Evolutionary conservation across 2,329 filamentous ascomycete genomes (phyloP).

Genomic region (Colletotrichum aenigma): DNA sequence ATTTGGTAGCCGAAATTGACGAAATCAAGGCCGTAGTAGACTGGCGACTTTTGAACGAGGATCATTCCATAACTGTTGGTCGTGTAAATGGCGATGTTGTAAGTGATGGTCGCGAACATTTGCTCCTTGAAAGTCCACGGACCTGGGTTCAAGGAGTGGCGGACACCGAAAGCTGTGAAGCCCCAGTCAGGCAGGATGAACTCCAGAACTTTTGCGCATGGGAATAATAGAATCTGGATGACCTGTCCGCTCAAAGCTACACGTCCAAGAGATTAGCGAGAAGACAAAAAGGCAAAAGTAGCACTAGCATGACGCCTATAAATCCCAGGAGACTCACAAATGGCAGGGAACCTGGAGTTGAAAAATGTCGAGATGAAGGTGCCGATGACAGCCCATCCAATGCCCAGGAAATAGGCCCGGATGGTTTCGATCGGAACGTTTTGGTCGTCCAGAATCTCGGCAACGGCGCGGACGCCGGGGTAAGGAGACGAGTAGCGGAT

Average conservation of each 20-base stretch:
- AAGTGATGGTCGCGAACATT: conserved; percentile 44
- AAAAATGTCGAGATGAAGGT: conserved; percentile 46
- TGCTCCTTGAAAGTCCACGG: conserved; percentile 48
- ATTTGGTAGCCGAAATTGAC: conserved; percentile 44
- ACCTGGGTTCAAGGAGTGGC: conserved; percentile 42
- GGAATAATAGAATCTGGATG: conserved; percentile 51
- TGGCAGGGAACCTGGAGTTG: conserved; percentile 42
- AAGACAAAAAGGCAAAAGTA: not conserved
- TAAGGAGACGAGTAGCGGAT: conserved; percentile 46
- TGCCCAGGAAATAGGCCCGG: conserved; percentile 45
- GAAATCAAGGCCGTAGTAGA: conserved; percentile 46
- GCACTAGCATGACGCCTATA: not conserved
- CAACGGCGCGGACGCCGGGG: conserved; percentile 45
- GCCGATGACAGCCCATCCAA: conserved; percentile 41
- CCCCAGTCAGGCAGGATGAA: conserved; percentile 48
- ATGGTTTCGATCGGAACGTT: conserved; percentile 42
- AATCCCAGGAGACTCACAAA: conserved; percentile 26
- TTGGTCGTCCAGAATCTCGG: conserved; percentile 37
- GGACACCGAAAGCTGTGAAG: conserved; percentile 38
- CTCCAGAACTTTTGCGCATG: conserved; percentile 48
- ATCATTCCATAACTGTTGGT: conserved; percentile 39
- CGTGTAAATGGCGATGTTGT: conserved; percentile 38
- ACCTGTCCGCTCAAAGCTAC: conserved; percentile 36
- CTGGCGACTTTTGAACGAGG: conserved; percentile 33
- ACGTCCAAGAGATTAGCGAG: not conserved